These are phyloP conservation scores for Carex littledalei DNA, from an alignment of 176 grass and related monocot genomes.

Conservation along the genomic window DNA sequence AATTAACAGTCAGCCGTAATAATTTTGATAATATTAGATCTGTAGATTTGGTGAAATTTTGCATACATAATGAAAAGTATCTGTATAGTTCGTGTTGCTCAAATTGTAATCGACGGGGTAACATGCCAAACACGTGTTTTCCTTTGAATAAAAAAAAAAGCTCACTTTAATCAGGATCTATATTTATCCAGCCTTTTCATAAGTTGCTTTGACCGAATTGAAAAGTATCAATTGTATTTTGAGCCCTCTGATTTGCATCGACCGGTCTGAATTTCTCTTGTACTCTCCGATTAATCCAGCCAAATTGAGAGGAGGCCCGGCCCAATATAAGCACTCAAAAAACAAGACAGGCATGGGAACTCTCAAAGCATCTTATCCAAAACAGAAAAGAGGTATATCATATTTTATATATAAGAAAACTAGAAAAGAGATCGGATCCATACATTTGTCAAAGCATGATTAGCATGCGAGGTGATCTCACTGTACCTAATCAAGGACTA, in stretches of 20 bases:
- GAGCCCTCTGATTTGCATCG: background rate
- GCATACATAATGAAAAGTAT: background rate
- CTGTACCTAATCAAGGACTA: slow-evolving; percentile 5
- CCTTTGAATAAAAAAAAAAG: background rate
- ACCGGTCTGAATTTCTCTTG: background rate
- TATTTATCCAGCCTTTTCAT: background rate
- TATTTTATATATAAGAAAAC: background rate
- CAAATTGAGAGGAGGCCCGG: background rate
- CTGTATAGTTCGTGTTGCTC: background rate
- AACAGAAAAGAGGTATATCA: background rate
- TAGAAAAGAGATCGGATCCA: background rate
- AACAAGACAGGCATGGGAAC: background rate
- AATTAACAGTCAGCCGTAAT: background rate
- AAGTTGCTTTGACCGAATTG: background rate
- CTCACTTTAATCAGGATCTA: background rate
- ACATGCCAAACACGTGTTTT: background rate
- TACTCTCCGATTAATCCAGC: background rate
- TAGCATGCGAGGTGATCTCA: background rate
- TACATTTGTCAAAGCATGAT: slow-evolving; percentile 12
- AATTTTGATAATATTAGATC: background rate
- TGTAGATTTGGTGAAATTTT: background rate
- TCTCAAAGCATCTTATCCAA: background rate
- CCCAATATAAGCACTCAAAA: background rate
- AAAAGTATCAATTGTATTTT: background rate
- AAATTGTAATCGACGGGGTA: background rate